Evolutionary conservation across 371 early-diverging fungal species (phyloP).

Genomic region (Mucor lusitanicus): DNA sequence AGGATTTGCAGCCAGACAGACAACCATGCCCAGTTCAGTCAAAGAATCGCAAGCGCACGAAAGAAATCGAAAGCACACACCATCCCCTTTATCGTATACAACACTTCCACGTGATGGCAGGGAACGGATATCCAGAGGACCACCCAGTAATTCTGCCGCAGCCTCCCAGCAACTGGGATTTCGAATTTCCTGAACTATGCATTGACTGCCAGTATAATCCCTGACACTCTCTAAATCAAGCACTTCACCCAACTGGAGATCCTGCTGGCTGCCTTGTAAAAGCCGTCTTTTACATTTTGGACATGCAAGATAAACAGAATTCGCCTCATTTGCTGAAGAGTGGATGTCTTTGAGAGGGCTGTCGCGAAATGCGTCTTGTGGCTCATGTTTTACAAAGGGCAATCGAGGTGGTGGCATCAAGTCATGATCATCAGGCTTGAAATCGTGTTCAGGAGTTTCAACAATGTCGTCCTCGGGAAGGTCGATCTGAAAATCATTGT

Average conservation of each 20-base stretch:
- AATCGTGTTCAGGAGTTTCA: neutral
- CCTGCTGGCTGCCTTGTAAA: neutral
- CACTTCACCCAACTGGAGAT: neutral
- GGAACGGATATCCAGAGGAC: constrained; percentile 7
- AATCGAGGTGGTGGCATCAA: neutral
- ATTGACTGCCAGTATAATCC: neutral
- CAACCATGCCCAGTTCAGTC: neutral
- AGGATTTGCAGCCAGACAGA: constrained; percentile 6
- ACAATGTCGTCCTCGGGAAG: neutral
- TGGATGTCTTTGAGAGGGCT: neutral
- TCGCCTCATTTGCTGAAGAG: neutral
- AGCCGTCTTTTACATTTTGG: neutral
- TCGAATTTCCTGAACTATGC: neutral
- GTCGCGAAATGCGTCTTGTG: neutral
- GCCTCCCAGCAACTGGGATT: constrained; percentile 7
- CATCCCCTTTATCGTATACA: constrained; percentile 4
- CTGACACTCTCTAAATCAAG: neutral
- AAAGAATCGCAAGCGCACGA: constrained; percentile 2
- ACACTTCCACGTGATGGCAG: constrained; percentile 3
- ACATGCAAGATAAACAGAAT: neutral
- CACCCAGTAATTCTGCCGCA: neutral
- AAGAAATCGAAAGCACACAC: constrained; percentile 1
- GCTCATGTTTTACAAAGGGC: neutral
- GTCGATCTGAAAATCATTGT: neutral
- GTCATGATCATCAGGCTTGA: neutral